A percentile compares a stretch with the other conserved stretches of the same genome.
These are phyloP conservation scores for Guadua angustifolia DNA, from an alignment of 176 grass and related monocot species.

Conservation along the genomic window DNA sequence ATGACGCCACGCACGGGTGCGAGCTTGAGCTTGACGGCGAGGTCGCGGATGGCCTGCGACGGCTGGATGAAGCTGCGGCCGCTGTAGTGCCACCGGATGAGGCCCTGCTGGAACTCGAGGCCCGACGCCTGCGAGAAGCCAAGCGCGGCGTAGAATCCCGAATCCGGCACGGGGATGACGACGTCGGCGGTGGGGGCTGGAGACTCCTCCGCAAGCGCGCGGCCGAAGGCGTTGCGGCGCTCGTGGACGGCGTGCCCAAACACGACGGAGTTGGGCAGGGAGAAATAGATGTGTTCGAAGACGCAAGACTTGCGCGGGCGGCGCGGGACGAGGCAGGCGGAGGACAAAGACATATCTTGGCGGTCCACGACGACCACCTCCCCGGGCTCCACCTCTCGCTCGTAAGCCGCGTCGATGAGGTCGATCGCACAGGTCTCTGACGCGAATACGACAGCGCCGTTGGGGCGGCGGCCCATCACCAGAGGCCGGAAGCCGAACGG, in stretches of 20 bases:
- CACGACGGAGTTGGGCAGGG: conserved; percentile 78
- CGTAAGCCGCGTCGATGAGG: conserved; percentile 77
- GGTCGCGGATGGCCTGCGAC: conserved; percentile 76
- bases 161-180: conserved; percentile 93
- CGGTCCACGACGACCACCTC: conserved; percentile 83
- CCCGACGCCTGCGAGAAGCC: conserved; percentile 70
- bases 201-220: conserved; percentile 83
- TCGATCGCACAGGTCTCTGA: conserved; percentile 96
- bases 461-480: conserved; percentile 78
- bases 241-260: conserved; percentile 77
- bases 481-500: conserved; percentile 88
- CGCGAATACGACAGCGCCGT: conserved; percentile 81
- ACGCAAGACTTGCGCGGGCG: conserved; percentile 81
- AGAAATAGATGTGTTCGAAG: conserved; percentile 97
- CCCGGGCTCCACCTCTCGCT: conserved; percentile 81
- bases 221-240: conserved; percentile 74
- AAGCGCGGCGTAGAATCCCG: conserved; percentile 87
- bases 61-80: conserved; percentile 96
- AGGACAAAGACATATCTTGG: conserved; percentile 69
- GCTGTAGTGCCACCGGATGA: conserved; percentile 89
- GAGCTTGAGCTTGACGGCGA: conserved; percentile 92
- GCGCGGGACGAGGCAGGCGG: conserved; percentile 67
- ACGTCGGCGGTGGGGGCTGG: conserved; percentile 76
- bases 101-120: conserved; percentile 90
- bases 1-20: conserved; percentile 74